phyloP scores from a whole-genome alignment of 1,139 yeast species.

The Sugiyamaella sp. region DNA sequence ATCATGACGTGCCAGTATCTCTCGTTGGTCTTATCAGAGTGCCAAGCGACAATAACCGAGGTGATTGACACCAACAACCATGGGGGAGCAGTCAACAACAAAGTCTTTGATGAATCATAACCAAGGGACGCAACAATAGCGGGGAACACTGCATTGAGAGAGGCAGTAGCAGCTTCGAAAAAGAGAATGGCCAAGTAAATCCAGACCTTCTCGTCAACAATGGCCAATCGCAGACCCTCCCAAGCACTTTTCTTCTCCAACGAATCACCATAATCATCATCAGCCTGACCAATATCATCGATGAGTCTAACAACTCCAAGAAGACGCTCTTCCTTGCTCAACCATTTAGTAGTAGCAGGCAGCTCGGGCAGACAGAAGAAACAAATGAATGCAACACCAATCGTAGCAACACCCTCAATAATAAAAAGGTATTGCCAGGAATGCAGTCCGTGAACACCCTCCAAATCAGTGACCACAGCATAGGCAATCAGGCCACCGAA shows the following conservation, averaged over 20 bases:
- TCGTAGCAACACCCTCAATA: constrained; percentile 62
- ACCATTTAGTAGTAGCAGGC: constrained; percentile 48
- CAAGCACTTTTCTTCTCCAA: constrained; percentile 22
- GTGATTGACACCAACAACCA: constrained; percentile 57
- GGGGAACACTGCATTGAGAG: constrained; percentile 65
- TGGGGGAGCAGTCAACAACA: constrained; percentile 64
- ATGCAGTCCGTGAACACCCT: constrained; percentile 44
- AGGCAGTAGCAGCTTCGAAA: constrained; percentile 48
- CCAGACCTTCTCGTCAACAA: constrained; percentile 43
- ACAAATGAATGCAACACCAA: constrained; percentile 53
- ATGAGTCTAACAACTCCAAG: constrained; percentile 29
- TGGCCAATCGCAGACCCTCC: constrained; percentile 27
- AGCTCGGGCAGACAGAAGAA: constrained; percentile 49
- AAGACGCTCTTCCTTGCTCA: constrained; percentile 32
- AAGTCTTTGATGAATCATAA: constrained; percentile 52
- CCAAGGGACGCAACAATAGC: constrained; percentile 59
- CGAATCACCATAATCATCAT: constrained; percentile 28
- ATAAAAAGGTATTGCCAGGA: constrained; percentile 73
- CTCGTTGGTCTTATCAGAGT: constrained; percentile 60
- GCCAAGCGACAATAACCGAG: constrained; percentile 58
- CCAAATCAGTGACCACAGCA: constrained; percentile 50
- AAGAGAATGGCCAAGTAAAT: constrained; percentile 31
- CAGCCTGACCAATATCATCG: constrained; percentile 32
- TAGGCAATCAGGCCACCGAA: constrained; percentile 48
- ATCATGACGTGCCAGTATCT: constrained; percentile 55